These are phyloP conservation scores for Pythium grandisporangium DNA, from an alignment of 352 stramenopile genomes.

Conservation along the genomic window DNA sequence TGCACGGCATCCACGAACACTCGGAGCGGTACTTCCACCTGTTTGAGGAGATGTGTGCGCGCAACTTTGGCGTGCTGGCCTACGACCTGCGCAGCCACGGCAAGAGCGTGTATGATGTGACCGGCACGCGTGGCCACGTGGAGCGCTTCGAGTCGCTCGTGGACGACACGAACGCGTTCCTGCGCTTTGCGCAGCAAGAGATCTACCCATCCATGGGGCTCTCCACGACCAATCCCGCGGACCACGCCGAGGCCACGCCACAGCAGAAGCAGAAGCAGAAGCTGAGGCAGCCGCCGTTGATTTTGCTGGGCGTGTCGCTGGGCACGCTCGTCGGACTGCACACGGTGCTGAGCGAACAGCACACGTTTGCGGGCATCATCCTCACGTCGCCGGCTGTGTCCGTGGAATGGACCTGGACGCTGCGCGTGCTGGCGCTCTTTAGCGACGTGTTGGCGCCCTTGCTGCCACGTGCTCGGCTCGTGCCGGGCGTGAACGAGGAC, in stretches of 20 bases:
- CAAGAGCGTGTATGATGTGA: slow-evolving; percentile 7
- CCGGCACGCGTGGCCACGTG: slow-evolving; percentile 4
- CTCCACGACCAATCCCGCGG: background rate
- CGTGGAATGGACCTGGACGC: slow-evolving; percentile 8
- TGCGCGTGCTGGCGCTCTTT: slow-evolving; percentile 4
- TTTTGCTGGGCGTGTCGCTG: slow-evolving; percentile 10
- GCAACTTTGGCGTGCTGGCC: slow-evolving; percentile 6
- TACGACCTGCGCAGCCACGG: slow-evolving; percentile 15
- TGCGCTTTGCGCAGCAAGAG: slow-evolving; percentile 9
- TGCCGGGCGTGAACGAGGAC: slow-evolving; percentile 9
- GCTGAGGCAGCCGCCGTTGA: no score
- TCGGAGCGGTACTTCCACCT: slow-evolving; percentile 12
- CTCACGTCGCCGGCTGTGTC: slow-evolving; percentile 5
- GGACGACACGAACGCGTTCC: slow-evolving; percentile 12
- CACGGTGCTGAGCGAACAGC: slow-evolving; percentile 7
- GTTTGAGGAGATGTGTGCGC: slow-evolving; percentile 3
- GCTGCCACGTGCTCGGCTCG: slow-evolving; percentile 4
- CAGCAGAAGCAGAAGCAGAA: no score
- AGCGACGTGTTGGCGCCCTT: slow-evolving; percentile 3
- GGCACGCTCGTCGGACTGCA: slow-evolving; percentile 11
- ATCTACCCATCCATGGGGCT: slow-evolving; percentile 7
- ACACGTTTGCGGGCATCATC: slow-evolving; percentile 8
- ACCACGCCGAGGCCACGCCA: no score
- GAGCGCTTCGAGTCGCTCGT: slow-evolving; percentile 7
- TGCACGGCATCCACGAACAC: slow-evolving; percentile 15